These are phyloP conservation scores for Solanum gracilifrons DNA, from an alignment of 257 asterid genomes.

Conservation along the genomic window DNA sequence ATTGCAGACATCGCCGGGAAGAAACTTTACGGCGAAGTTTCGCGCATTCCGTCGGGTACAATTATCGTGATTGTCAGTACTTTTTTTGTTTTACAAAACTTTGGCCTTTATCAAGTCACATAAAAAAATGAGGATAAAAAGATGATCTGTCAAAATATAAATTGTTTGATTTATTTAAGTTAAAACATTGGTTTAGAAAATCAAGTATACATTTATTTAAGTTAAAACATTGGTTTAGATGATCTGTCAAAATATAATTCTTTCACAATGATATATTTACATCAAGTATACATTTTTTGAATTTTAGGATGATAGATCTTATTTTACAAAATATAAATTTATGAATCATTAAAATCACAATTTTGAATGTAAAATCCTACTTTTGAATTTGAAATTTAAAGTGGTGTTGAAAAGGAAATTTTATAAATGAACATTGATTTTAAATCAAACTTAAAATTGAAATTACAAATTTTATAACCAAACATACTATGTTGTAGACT, in stretches of 20 bases:
- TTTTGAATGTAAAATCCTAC: no score
- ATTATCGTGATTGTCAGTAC: not conserved
- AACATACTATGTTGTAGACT: not conserved
- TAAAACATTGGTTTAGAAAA: not conserved
- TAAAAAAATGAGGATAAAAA: not conserved
- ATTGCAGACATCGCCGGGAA: slow-evolving; percentile 26
- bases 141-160: not conserved
- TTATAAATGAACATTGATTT: no score
- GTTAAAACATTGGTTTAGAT: not conserved
- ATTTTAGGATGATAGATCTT: not conserved
- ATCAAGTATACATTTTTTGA: not conserved
- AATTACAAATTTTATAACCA: no score
- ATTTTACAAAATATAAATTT: no score
- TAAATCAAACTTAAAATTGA: no score
- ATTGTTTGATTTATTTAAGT: not conserved
- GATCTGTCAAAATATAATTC: not conserved
- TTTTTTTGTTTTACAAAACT: not conserved
- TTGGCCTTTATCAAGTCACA: not conserved
- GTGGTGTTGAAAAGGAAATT: not conserved
- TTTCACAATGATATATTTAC: not conserved
- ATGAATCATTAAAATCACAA: not conserved
- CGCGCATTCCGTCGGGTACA: not conserved
- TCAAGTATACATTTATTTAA: not conserved
- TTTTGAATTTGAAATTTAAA: not conserved
- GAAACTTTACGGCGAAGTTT: not conserved